Evolutionary conservation across 2,329 filamentous ascomycete species (phyloP), one percentile per base, ranked within the genome.

Genomic region (Stemphylium lycopersici): DNA sequence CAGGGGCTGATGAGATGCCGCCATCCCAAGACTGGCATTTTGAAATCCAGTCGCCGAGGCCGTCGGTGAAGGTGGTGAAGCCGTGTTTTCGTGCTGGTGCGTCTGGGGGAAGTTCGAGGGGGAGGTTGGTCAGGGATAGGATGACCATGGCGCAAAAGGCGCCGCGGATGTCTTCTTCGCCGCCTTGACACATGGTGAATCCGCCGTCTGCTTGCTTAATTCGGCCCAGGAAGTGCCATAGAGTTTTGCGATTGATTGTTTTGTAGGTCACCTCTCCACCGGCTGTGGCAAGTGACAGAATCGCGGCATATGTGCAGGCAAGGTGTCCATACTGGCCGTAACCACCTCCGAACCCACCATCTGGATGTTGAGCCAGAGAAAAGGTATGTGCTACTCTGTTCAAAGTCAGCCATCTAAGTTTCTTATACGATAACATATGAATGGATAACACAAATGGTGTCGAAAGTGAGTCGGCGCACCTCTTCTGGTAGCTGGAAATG

Each of bases 11-110:
- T 61, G 90, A 93, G 64, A 99, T 92, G 43, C 95, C 95, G 61
- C 95, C 95, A 79, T 99, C 95, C 76, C 89, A 97, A 10, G 91
- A 96, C 82, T 98, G 93, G 89, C 93, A 97, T 77, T 84, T 81
- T 38, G 87, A 85, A 42, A 98, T 82, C 82, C 93, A 97, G 67
- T 91, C 86, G 22, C 86, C 87, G 24, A 98, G 84, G 26, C 86
- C 84, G 56, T 88, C 87, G 50, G 89, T 84, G 61, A 97, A 88
- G 45, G 80, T 83, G 42, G 83, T 81, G 58, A 87, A 77, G 45
- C 89, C 89, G 56, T 82, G 79, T 57, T 81, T 79, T 67, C 86
- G 78, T 16, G 85, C 90, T 61, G 89, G 87, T 32, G 90, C 87
- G 66, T 91, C 87, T 37, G 81, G 80, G 32, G 91, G 88, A 49